Evolutionary conservation across 2,329 filamentous ascomycete genomes (phyloP), one percentile per base, ranked within the genome.

Genomic region (Eutypa lata): DNA sequence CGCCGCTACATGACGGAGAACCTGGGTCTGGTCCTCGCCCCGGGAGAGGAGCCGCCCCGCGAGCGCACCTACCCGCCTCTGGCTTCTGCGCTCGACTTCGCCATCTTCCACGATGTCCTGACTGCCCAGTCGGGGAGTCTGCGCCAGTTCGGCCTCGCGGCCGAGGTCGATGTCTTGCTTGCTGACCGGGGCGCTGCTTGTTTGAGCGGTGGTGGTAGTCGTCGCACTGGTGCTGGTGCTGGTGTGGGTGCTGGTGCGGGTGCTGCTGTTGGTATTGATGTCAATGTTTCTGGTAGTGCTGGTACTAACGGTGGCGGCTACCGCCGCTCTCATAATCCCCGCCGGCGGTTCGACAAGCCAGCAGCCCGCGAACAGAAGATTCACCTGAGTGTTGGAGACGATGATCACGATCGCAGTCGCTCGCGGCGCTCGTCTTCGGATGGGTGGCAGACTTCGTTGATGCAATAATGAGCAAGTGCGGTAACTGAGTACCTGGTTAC

Each of bases 61-160:
- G 38, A 52, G 42, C 45, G 50, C 44, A 40, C 52, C 50, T 55
- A 55, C 47, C 50, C 53, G 16, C 35, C 50, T 8, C 42, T 45
- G 16, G 37, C 33, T 31, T 38, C 21, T 14, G 22, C 45, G 14
- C 47, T 55, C 7, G 31, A 52, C 46, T 35, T 50, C 19, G 42
- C 11, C 42, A 21, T 45, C 42, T 45, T 45, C 42, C 14, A 8
- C 14, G 42, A 45, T 21, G 42, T 45, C 19, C 22, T 45, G n/a
- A 26, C 22, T 11, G 11, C 19, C 21, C 19, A 26, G 21, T 11
- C 19, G n/a, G 3, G n/a, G 14, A 45, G 42, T 24, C 42, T 45
- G 21, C 42, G 21, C 22, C 21, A 24, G 19, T 24, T 45, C 11
- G 42, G 42, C 19, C 11, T 24, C 22, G 42, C 7, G 11, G 42